A percentile compares a stretch with the other conserved stretches of the same genome.
phyloP scores from a whole-genome alignment of 192 early-diverging fungal species.

The Dissophora ornata region DNA sequence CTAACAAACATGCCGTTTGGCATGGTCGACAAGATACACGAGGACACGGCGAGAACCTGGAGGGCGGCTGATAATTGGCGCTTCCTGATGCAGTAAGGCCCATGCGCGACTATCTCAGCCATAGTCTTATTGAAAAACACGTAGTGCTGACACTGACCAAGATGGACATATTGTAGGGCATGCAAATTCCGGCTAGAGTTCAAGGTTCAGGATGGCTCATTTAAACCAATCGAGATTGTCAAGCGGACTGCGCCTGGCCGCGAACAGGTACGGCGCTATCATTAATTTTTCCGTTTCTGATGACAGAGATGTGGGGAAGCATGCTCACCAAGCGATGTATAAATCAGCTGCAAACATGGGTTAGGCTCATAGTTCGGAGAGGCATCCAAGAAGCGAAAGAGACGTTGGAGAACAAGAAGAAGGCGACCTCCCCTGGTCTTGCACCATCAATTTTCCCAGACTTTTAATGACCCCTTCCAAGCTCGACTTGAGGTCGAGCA shows the following conservation, averaged over 20 bases:
- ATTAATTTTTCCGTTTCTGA: no score
- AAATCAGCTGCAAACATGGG: slow-evolving; percentile 36
- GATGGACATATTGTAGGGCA: slow-evolving; percentile 56
- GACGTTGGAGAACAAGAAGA: slow-evolving; percentile 22
- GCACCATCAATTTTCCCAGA: not conserved
- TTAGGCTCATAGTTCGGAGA: slow-evolving; percentile 30
- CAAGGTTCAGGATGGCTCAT: slow-evolving; percentile 48
- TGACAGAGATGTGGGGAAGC: no score
- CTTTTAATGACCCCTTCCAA: slow-evolving; percentile 11
- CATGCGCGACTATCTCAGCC: no score
- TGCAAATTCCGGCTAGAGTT: slow-evolving; percentile 68
- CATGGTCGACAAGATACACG: slow-evolving; percentile 66
- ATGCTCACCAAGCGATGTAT: no score
- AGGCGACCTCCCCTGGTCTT: not conserved
- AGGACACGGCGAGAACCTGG: slow-evolving; percentile 64
- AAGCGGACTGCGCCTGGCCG: slow-evolving; percentile 58
- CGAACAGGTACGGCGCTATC: slow-evolving; percentile 57
- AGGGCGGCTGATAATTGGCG: slow-evolving; percentile 67
- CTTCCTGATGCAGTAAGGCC: slow-evolving; percentile 70
- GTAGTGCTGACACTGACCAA: no score
- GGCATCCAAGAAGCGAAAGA: slow-evolving; percentile 47
- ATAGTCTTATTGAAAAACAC: no score
- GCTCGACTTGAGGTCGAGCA: no score
- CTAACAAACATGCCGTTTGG: slow-evolving; percentile 67
- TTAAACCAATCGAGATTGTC: slow-evolving; percentile 64